phyloP scores from a whole-genome alignment of 352 stramenopile genomes.

The Pythium biforme region DNA sequence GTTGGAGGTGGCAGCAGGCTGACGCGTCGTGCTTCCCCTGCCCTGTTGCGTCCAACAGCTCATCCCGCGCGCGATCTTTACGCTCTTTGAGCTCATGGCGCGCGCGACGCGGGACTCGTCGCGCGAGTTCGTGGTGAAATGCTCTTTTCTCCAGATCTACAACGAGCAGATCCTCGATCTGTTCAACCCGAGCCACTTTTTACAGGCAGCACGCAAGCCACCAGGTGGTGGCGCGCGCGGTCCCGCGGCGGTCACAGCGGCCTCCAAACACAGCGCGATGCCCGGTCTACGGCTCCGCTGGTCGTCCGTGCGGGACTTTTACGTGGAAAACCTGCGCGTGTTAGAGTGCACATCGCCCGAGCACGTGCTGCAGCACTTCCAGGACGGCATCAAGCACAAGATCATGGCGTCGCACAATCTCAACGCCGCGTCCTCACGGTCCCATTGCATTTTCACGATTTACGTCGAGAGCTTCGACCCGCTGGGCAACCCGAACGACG shows the following conservation, averaged over 20 bases:
- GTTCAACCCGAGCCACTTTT: conserved; percentile 44
- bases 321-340: conserved; percentile 53
- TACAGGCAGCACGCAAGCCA: conserved; percentile 7
- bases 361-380: conserved; percentile 48
- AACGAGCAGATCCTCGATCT: conserved; percentile 52
- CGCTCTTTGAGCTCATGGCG: conserved; percentile 38
- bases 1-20: no score
- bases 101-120: conserved; percentile 4
- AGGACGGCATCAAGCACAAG: conserved; percentile 58
- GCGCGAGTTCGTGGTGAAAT: conserved; percentile 44
- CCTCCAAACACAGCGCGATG: background rate
- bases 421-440: conserved; percentile 51
- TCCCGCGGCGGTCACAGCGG: background rate
- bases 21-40: conserved; percentile 2
- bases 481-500: conserved; percentile 30
- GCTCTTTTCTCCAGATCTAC: conserved; percentile 49
- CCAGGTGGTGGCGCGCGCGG: background rate
- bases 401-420: conserved; percentile 61
- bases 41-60: conserved; percentile 25
- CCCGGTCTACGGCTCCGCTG: conserved; percentile 47
- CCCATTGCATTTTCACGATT: conserved; percentile 55
- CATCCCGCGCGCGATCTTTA: conserved; percentile 47
- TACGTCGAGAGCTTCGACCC: conserved; percentile 53
- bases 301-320: conserved; percentile 51
- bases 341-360: conserved; percentile 42